Evolutionary conservation across 2,329 filamentous ascomycete species (phyloP), one percentile per base, ranked within the genome.

Genomic region (Nemania diffusa): DNA sequence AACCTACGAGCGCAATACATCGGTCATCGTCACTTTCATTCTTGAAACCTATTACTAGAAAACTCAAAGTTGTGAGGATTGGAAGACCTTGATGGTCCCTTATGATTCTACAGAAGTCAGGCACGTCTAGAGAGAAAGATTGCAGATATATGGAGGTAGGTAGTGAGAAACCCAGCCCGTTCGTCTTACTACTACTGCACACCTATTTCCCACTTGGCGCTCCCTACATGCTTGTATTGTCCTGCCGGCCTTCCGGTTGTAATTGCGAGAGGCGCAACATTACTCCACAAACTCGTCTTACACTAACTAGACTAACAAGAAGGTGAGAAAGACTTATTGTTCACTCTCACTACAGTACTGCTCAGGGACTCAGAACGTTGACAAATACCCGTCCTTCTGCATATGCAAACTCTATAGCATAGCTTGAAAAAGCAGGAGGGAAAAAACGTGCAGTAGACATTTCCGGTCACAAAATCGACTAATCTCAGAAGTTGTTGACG

Each of bases 161-260:
- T n/a, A n/a, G 40, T 6, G 40, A 7, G 40, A 15, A 11, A 4
- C 3, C n/a, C 9, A 15, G 3, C 44, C n/a, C 37, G 46, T 44
- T 20, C 20, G 40, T 57, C 37, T 62, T 53, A 62, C 37, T 48
- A 62, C 37, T 48, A 57, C 17, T 44, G 34, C 13, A 24, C 32
- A 53, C 9, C 13, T 34, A 8, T 32, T 32, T 62, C 48, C 50
- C n/a, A 42, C 57, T 57, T 22, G 11, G 5, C 32, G 40, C 56
- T 22, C 24, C 37, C 26, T 60, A 37, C 17, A n/a, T n/a, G n/a
- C 27, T 26, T 26, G 29, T 20, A n/a, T 27, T 9, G 2, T 22
- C 24, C 40, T 51, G 32, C 63, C 51, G 51, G 20, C 20, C 26
- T 65, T 65, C 63, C 44, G 51, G 27, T 20, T 37, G 8, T 6